Base-by-base conservation (phyloP, 768 basidiomycete species). In the Boletus pseudo-olivaceus region DNA sequence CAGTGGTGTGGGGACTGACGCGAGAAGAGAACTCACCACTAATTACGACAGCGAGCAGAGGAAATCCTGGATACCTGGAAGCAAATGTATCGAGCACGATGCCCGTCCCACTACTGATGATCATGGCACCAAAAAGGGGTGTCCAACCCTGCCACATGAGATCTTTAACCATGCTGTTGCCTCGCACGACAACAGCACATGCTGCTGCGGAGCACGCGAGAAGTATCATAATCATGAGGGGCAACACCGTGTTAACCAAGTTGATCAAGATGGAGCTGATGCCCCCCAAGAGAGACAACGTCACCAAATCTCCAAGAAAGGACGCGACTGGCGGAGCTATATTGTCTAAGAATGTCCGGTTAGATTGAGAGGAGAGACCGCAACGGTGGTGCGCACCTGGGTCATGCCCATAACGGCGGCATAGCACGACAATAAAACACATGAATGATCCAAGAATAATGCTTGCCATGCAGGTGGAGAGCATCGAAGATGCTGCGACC, bases 261-360 rank as follows among this genome's bases (percentile, higher is more conserved):
- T 75, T 73, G 42, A 93, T 82, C 54, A 96, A 79, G n/a, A 82
- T 55, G 3, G 87, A 80, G 7, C 90, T 86, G n/a, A 87, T 76
- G 17, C 74, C 53, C n/a, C 88, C 90, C 27, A 98, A 75, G 51
- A 98, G 83, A 54, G 84, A 78, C 45, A 99, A 82, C 0, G 96
- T 96, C 47, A 98, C 78, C 33, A 99, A 78, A 64, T 98, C 97
- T 5, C 97, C 96, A 2, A 98, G 78, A 62, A 91, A 93, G 3
- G 93, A 83, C 0, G 97, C 97, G 9, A 98, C 78, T 0, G 97
- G 94, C 0, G 97, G 92, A 2, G 95, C 90, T 60, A 98, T 95
- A 69, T 99, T 99, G 67, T 97, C 94, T 93, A 64, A 7, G 41
- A 14, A 32, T 11, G 7, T 3, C 10, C 20, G 37, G 48, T 63